Evolutionary conservation across 805 yeast genomes (phyloP).

Genomic region (Zygoascus ofunaensis): DNA sequence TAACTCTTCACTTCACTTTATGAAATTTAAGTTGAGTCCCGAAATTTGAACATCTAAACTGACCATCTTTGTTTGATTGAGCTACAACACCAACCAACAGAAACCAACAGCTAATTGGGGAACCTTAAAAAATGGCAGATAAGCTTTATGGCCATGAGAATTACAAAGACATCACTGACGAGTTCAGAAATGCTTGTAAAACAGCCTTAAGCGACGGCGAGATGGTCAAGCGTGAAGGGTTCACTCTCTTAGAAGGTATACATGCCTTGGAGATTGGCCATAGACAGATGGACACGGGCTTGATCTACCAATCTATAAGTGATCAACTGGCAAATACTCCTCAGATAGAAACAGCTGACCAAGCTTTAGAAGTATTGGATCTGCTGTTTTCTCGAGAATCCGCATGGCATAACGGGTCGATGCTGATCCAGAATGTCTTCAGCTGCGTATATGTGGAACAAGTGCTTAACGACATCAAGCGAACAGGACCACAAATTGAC

Average conservation of each 20-base stretch:
- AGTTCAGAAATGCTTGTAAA: slow-evolving; percentile 15
- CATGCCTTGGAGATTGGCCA: slow-evolving; percentile 68
- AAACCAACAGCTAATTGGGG: too few relatives aligned
- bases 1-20: too few relatives aligned
- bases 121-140: slow-evolving; percentile 4
- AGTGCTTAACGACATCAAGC: slow-evolving; percentile 32
- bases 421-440: slow-evolving; percentile 67
- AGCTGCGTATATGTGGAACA: slow-evolving; percentile 67
- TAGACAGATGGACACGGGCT: slow-evolving; percentile 65
- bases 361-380: slow-evolving; percentile 45
- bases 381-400: slow-evolving; percentile 45
- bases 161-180: slow-evolving; percentile 24
- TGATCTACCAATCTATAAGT: slow-evolving; percentile 37
- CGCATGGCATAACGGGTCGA: slow-evolving; percentile 69
- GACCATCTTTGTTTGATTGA: too few relatives aligned
- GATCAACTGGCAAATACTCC: slow-evolving; percentile 39
- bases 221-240: slow-evolving; percentile 49
- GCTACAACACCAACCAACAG: too few relatives aligned
- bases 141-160: slow-evolving; percentile 23
- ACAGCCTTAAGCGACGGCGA: slow-evolving; percentile 37
- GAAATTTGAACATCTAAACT: too few relatives aligned
- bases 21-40: too few relatives aligned
- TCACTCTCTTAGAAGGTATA: slow-evolving; percentile 73
- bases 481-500: neutral
- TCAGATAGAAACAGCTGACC: slow-evolving; percentile 30